These are phyloP conservation scores for Achaetomiella virescens DNA, from an alignment of 495 filamentous ascomycete species.

Conservation along the genomic window DNA sequence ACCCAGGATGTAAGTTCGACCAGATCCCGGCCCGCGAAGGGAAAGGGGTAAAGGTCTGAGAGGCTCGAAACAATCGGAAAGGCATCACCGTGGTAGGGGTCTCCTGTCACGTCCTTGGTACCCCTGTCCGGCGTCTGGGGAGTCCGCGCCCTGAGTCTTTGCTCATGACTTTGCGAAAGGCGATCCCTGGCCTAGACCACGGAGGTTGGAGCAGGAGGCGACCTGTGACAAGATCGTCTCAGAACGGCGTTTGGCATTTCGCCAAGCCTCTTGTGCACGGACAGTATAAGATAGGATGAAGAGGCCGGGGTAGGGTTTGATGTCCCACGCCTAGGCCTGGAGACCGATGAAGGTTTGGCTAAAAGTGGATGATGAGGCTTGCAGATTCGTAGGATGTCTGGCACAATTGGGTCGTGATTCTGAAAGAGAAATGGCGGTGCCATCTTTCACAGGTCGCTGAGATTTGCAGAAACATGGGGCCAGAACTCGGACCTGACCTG, in stretches of 20 bases:
- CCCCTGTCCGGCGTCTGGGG: slow-evolving; percentile 11
- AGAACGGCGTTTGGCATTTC: slow-evolving; percentile 41
- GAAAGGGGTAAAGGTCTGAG: slow-evolving; percentile 7
- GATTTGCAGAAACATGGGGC: slow-evolving; percentile 7
- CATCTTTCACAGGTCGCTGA: neutral
- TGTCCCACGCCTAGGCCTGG: no score
- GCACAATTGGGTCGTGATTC: no score
- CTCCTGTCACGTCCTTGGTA: neutral
- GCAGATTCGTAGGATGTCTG: no score
- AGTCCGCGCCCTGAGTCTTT: slow-evolving; percentile 12
- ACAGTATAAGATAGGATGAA: slow-evolving; percentile 14
- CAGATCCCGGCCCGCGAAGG: slow-evolving; percentile 12
- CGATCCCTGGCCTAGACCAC: slow-evolving; percentile 20
- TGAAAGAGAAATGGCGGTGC: no score
- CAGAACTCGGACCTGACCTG: slow-evolving; percentile 1
- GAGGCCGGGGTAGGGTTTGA: neutral
- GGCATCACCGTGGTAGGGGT: slow-evolving; percentile 22
- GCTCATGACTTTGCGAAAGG: slow-evolving; percentile 8
- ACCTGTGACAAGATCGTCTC: slow-evolving; percentile 45
- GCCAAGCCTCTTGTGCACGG: slow-evolving; percentile 20
- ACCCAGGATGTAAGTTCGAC: slow-evolving; percentile 3
- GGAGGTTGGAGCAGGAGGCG: slow-evolving; percentile 30
- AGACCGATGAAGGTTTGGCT: no score
- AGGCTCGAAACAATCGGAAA: slow-evolving; percentile 42
- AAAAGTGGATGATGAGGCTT: no score